These are phyloP conservation scores for Dactylellina parvicollis DNA, from an alignment of 2,329 filamentous ascomycete species.

Conservation along the genomic window DNA sequence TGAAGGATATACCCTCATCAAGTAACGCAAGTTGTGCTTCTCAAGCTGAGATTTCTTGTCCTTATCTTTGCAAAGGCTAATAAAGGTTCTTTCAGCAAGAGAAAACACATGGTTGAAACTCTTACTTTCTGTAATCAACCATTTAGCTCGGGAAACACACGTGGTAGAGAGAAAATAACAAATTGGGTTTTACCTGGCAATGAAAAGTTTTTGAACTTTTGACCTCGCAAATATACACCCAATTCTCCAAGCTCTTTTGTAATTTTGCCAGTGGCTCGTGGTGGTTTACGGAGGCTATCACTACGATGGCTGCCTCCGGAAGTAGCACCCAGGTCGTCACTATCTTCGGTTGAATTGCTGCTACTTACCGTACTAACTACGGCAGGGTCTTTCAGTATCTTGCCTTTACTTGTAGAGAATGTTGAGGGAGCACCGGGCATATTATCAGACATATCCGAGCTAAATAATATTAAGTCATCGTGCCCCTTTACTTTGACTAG, in stretches of 20 bases:
- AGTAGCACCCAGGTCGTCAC: constrained; percentile 64
- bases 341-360: constrained; percentile 70
- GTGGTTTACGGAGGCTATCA: constrained; percentile 65
- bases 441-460: constrained; percentile 34
- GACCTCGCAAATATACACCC: constrained; percentile 78
- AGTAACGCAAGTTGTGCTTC: constrained; percentile 87
- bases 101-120: constrained; percentile 95
- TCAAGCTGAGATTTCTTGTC: constrained; percentile 81
- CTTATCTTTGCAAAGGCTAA: constrained; percentile 78
- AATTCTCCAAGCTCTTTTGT: constrained; percentile 79
- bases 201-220: constrained; percentile 77
- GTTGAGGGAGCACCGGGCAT: constrained; percentile 15
- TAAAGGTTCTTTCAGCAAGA: constrained; percentile 88
- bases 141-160: neutral
- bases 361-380: constrained; percentile 63
- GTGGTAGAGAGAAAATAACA: neutral
- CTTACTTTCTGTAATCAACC: constrained; percentile 71
- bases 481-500: constrained; percentile 86
- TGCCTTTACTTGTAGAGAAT: constrained; percentile 1
- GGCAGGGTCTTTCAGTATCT: constrained; percentile 4
- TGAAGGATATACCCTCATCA: constrained; percentile 95
- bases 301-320: constrained; percentile 51
- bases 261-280: constrained; percentile 77
- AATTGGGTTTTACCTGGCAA: constrained; percentile 56
- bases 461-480: constrained; percentile 45